Evolutionary conservation across 2,329 filamentous ascomycete species (phyloP).

Genomic region (Phialophora tarda): DNA sequence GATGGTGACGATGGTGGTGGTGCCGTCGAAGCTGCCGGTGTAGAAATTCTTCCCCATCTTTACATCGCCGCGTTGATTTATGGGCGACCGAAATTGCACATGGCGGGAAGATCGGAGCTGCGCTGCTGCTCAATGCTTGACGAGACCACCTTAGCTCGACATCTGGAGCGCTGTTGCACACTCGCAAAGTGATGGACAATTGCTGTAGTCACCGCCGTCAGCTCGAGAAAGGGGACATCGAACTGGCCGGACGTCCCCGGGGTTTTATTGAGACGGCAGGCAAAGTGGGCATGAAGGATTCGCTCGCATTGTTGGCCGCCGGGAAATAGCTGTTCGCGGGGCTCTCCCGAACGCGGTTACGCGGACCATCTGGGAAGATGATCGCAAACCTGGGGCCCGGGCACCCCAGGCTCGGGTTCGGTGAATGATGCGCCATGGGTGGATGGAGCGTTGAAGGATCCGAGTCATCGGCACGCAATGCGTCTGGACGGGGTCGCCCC

Average conservation of each 20-base stretch:
- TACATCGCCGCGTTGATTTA: background rate
- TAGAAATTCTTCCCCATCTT: slow-evolving; percentile 14
- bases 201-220: background rate
- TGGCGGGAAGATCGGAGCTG: background rate
- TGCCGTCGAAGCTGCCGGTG: slow-evolving; percentile 17
- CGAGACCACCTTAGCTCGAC: background rate
- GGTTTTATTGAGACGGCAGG: background rate
- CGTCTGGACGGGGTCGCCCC: background rate
- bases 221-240: background rate
- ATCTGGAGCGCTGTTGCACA: background rate
- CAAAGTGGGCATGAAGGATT: background rate
- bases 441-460: background rate
- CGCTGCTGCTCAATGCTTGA: background rate
- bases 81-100: no score
- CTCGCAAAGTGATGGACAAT: background rate
- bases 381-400: background rate
- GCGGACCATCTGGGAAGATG: background rate
- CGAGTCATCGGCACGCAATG: background rate
- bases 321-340: background rate
- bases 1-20: slow-evolving; percentile 17
- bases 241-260: background rate
- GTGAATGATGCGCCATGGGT: no score
- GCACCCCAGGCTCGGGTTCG: background rate
- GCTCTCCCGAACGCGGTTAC: background rate
- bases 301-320: background rate